Percentiles rank a stretch among this genome's conserved stretches.
phyloP scores from a whole-genome alignment of 177 flowering plant species.

The Tripterygium wilfordii region DNA sequence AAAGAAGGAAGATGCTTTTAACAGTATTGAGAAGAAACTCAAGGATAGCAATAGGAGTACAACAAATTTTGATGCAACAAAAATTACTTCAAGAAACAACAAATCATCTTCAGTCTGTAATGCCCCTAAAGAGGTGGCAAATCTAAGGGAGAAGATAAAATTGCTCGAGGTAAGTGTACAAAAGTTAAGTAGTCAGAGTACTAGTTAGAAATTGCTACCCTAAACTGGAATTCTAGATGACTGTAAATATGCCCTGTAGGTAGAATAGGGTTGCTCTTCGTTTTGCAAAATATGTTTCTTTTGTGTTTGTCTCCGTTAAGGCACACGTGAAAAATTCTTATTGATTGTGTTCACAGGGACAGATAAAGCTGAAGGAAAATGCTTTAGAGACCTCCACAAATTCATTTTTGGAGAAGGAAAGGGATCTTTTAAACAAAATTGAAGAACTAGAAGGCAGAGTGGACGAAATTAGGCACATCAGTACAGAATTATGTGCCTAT shows the following conservation, averaged over 20 bases:
- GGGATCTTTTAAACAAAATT: conserved; percentile 52
- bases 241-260: neutral
- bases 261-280: neutral
- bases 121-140: conserved; percentile 46
- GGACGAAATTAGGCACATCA: conserved; percentile 32
- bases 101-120: conserved; percentile 22
- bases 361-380: conserved; percentile 63
- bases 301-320: neutral
- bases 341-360: conserved; percentile 50
- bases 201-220: neutral
- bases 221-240: neutral
- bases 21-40: conserved; percentile 52
- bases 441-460: conserved; percentile 49
- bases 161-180: conserved; percentile 64
- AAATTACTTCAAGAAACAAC: too few relatives aligned
- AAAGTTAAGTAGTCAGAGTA: neutral
- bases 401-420: conserved; percentile 69
- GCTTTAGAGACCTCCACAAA: conserved; percentile 47
- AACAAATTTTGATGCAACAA: conserved; percentile 30
- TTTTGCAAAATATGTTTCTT: neutral
- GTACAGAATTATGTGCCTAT: conserved; percentile 15
- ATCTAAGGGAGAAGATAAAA: conserved; percentile 58
- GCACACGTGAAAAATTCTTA: neutral
- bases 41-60: conserved; percentile 35
- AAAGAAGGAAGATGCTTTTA: conserved; percentile 57